Base-by-base conservation (phyloP, 1,284 basidiomycete species). In the Megacollybia platyphylla region DNA sequence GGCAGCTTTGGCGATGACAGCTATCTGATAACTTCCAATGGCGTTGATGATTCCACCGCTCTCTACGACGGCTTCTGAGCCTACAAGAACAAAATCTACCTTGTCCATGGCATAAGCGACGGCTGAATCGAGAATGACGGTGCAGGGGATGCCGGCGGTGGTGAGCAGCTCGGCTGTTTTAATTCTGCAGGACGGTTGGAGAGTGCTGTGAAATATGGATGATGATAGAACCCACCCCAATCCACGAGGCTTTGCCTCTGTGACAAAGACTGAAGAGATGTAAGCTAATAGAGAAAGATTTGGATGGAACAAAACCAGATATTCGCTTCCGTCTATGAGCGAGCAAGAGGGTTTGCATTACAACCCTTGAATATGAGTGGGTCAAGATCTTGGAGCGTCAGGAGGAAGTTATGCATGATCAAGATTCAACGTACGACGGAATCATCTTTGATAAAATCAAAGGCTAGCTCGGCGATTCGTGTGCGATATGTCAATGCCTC, bases 31-130 rank as follows among this genome's bases (percentile, higher is more conserved):
- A 50, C 90, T 93, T 38, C 93, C 94, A 36, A 91, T 86, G 27
- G 86, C 87, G 56, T 91, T 90, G 51, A 92, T 78, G 47, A 91
- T 65, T 7, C 88, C 88, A 38, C 87, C 93, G 51, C 85, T 89
- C 62, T 97, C 93, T 2, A 94, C 91, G 10, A 99, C 93, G 5
- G 93, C 94, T 65, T 99, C 94, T 18, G 91, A 92, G 7, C 94
- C 94, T 18, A 97, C 90, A 34, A 99, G 76, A 38, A 94, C 88
- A 55, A 97, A 82, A 61, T 98, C 91, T 11, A 91, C 83, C 52
- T 88, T 85, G 52, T 94, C 88, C 85, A 98, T 97, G 49, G 91
- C 80, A 65, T 97, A 98, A 15, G 90, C 91, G 4, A 97, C 92
- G 1, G 94, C 93, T 7, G 90, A 90, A 63, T 99, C 96, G 44